These are phyloP conservation scores for Chlorophyllum brunneum DNA, from an alignment of 768 basidiomycete species.

Conservation along the genomic window DNA sequence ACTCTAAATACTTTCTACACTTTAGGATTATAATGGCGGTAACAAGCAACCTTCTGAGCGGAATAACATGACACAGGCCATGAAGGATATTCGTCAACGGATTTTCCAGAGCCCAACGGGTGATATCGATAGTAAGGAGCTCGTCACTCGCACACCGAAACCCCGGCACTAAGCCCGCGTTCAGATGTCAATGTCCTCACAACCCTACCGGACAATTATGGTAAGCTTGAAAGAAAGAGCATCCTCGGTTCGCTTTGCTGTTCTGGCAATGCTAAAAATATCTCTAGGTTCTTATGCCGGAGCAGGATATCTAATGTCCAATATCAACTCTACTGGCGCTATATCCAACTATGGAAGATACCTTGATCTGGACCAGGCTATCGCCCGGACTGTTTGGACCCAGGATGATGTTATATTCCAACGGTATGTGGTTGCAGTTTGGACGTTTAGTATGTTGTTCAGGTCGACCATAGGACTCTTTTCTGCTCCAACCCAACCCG, in stretches of 20 bases:
- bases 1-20: background rate
- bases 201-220: slow-evolving; percentile 57
- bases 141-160: background rate
- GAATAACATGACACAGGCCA: slow-evolving; percentile 38
- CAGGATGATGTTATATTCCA: slow-evolving; percentile 42
- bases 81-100: slow-evolving; percentile 48
- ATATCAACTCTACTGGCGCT: slow-evolving; percentile 35
- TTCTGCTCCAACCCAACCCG: slow-evolving; percentile 67
- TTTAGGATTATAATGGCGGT: slow-evolving; percentile 66
- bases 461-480: slow-evolving; percentile 29
- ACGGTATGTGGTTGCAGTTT: slow-evolving; percentile 34
- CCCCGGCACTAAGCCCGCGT: background rate
- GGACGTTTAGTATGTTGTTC: background rate
- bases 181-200: slow-evolving; percentile 54
- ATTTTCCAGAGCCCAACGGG: slow-evolving; percentile 60
- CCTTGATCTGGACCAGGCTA: slow-evolving; percentile 64
- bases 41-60: slow-evolving; percentile 50
- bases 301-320: slow-evolving; percentile 57
- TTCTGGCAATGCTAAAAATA: too few relatives aligned
- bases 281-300: slow-evolving; percentile 61
- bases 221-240: slow-evolving; percentile 24
- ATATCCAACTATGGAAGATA: slow-evolving; percentile 54
- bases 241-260: background rate
- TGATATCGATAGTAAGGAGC: slow-evolving; percentile 48
- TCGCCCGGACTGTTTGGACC: slow-evolving; percentile 58